These are phyloP conservation scores for Dryas integrifolia DNA, from an alignment of 331 rosid species.

Conservation along the genomic window DNA sequence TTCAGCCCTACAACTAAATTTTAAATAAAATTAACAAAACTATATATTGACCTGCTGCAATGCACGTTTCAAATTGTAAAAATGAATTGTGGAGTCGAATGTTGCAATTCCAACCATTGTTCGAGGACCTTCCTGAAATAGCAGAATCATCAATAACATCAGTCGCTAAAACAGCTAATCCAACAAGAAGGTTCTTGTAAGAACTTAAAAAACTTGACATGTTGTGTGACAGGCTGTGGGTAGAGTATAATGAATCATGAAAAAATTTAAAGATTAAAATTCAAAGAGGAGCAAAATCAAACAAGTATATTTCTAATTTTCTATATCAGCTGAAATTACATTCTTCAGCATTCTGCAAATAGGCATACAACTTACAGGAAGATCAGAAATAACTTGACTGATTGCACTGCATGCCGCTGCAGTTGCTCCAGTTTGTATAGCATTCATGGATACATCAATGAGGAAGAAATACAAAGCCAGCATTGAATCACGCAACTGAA, in stretches of 20 bases:
- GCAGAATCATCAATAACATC: constrained; percentile 13
- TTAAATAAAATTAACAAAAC: background rate
- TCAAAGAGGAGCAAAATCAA: background rate
- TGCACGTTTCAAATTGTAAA: constrained; percentile 90
- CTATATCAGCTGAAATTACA: background rate
- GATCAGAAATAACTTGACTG: constrained; percentile 80
- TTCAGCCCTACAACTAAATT: background rate
- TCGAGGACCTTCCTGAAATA: constrained; percentile 81
- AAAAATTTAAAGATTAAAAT: background rate
- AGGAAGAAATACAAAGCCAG: constrained; percentile 89
- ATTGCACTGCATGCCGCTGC: constrained; percentile 99
- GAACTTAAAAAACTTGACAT: background rate
- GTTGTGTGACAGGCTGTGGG: background rate
- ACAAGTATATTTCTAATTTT: background rate
- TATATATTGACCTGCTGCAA: constrained; percentile 69
- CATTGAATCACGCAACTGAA: constrained; percentile 96
- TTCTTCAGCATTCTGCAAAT: background rate
- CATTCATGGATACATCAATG: constrained; percentile 89
- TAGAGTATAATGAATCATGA: background rate
- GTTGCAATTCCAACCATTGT: constrained; percentile 89
- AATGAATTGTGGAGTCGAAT: constrained; percentile 90
- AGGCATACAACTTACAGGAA: constrained; percentile 71
- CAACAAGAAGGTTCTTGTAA: background rate
- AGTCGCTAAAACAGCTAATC: background rate
- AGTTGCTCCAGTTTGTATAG: constrained; percentile 95